Evolutionary conservation across 805 yeast species (phyloP).

Genomic region (Yarrowia porcina): DNA sequence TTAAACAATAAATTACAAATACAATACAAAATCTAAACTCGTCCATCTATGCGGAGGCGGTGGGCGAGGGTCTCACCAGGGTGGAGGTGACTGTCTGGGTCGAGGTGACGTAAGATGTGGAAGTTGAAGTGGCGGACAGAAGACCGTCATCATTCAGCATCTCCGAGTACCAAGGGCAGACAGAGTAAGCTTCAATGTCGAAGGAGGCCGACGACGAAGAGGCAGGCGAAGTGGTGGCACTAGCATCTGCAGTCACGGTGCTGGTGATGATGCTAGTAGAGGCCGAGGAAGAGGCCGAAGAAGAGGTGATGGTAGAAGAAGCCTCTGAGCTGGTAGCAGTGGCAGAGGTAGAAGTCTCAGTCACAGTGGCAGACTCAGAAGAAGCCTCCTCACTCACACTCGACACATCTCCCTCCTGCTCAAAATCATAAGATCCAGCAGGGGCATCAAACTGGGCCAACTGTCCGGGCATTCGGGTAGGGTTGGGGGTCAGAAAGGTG

Average conservation of each 20-base stretch:
- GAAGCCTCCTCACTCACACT: too few species aligned
- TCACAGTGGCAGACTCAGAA: too few species aligned
- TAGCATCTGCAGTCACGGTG: constrained; percentile 7
- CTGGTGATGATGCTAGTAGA: not conserved
- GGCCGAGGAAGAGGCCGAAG: not conserved
- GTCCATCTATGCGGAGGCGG: not conserved
- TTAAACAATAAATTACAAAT: constrained; percentile 2
- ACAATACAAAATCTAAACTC: not conserved
- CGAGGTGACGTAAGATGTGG: constrained; percentile 4
- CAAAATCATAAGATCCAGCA: too few species aligned
- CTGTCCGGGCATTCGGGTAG: not conserved
- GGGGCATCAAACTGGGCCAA: not conserved
- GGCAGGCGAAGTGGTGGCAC: not conserved
- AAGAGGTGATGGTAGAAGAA: not conserved
- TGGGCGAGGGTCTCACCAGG: constrained; percentile 4
- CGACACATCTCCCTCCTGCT: too few species aligned
- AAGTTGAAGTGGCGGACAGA: constrained; percentile 4
- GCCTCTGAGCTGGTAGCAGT: too few species aligned
- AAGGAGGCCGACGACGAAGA: not conserved
- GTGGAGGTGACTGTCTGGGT: constrained; percentile 20
- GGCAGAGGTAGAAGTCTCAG: too few species aligned
- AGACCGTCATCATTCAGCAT: constrained; percentile 3
- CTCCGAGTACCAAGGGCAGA: constrained; percentile 25
- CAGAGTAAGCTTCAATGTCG: constrained; percentile 16
- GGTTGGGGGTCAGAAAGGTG: not conserved